Conservation (phyloP, 1,139 yeast species). For the Zygotorulaspora mrakii region DNA sequence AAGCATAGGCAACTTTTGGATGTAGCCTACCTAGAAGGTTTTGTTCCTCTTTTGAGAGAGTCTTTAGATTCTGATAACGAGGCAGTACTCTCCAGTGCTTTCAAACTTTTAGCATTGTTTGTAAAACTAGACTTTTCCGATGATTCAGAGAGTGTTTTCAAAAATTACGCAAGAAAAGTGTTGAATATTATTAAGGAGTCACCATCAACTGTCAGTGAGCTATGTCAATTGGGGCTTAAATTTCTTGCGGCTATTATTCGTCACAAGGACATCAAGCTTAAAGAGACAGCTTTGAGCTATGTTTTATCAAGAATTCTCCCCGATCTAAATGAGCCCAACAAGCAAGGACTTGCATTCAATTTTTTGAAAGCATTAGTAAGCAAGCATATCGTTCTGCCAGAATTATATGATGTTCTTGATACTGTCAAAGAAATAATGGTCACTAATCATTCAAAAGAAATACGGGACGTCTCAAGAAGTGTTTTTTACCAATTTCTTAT, state of each 20-base stretch:
- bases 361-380: constrained; percentile 73
- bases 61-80: constrained; percentile 67
- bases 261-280: constrained; percentile 62
- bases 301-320: constrained; percentile 74
- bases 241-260: constrained; percentile 71
- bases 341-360: constrained; percentile 84
- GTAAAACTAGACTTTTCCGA: constrained; percentile 62
- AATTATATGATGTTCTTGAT: constrained; percentile 86
- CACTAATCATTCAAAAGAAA: constrained; percentile 79
- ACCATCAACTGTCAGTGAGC: constrained; percentile 72
- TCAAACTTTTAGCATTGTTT: constrained; percentile 59
- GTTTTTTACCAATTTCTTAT: constrained; percentile 81
- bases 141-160: constrained; percentile 51
- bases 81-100: constrained; percentile 63
- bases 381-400: constrained; percentile 75
- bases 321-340: constrained; percentile 85
- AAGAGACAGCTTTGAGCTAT: constrained; percentile 71
- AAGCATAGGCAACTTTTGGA: constrained; percentile 57
- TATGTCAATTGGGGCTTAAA: constrained; percentile 79
- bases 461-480: constrained; percentile 81
- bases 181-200: constrained; percentile 67
- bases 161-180: constrained; percentile 58
- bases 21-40: constrained; percentile 61
- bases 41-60: constrained; percentile 65
- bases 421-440: constrained; percentile 80